A percentile compares a stretch with the other conserved stretches of the same genome.
Evolutionary conservation across 179 eudicot genomes (phyloP).

Genomic region (Sideroxylon spinosum): DNA sequence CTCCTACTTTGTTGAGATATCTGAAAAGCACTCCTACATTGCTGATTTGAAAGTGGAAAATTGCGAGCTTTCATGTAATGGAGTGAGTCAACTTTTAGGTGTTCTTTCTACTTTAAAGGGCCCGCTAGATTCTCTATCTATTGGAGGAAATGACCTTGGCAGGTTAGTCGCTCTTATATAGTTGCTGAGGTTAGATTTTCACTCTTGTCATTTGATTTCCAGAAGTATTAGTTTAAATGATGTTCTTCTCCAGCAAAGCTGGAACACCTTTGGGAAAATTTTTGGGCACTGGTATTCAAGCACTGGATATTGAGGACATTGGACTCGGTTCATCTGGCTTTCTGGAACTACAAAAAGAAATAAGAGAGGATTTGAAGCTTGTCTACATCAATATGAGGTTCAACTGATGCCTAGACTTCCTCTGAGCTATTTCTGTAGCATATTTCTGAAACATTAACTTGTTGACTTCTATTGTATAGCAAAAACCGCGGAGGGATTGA

Average conservation of each 20-base stretch:
- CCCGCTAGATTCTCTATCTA: constrained; percentile 58
- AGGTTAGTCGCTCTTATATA: constrained; percentile 42
- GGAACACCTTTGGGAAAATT: constrained; percentile 70
- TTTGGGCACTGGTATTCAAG: constrained; percentile 46
- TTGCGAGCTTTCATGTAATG: constrained; percentile 61
- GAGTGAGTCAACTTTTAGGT: constrained; percentile 57
- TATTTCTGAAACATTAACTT: not conserved
- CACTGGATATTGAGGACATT: constrained; percentile 63
- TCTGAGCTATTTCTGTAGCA: not conserved
- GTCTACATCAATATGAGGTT: constrained; percentile 74
- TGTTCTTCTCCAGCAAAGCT: constrained; percentile 40
- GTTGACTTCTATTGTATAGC: constrained; percentile 35
- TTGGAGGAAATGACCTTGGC: constrained; percentile 80
- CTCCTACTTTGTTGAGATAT: constrained; percentile 47
- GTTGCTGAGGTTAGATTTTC: not conserved
- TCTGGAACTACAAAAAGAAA: constrained; percentile 43
- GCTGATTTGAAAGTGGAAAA: constrained; percentile 56
- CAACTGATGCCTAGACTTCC: constrained; percentile 7
- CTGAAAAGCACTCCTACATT: constrained; percentile 33
- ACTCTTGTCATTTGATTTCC: constrained; percentile 4
- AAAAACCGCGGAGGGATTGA: constrained; percentile 77
- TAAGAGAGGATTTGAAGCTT: constrained; percentile 40
- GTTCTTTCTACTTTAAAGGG: constrained; percentile 47
- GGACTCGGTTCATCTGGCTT: constrained; percentile 77
- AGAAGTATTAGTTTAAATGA: constrained; percentile 9